Evolutionary conservation across 2,329 filamentous ascomycete genomes (phyloP).

Genomic region (Cladorrhinum sp.): DNA sequence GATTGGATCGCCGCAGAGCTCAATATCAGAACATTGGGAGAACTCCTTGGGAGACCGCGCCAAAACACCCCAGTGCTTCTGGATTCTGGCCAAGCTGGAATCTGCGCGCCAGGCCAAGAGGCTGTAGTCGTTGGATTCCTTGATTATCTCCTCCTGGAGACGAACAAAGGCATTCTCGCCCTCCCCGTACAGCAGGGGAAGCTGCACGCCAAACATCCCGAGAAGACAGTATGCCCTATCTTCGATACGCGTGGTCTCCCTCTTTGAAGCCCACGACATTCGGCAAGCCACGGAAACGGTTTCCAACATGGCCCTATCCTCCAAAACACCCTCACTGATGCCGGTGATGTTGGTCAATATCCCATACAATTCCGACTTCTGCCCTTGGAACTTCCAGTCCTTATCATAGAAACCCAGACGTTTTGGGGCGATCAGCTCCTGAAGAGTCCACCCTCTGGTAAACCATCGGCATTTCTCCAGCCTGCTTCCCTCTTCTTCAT

Average conservation of each 20-base stretch:
- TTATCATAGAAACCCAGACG: conserved; percentile 30
- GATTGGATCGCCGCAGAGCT: conserved; percentile 9
- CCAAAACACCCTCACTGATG: conserved; percentile 24
- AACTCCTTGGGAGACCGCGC: conserved; percentile 12
- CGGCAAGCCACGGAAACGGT: conserved; percentile 18
- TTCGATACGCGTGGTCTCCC: conserved; percentile 34
- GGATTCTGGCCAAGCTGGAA: background rate
- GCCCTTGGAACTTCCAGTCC: conserved; percentile 30
- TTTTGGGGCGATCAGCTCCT: background rate
- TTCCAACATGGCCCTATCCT: conserved; percentile 8
- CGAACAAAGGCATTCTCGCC: conserved; percentile 31
- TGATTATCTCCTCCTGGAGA: conserved; percentile 35
- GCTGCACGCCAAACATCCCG: conserved; percentile 43
- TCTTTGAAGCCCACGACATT: conserved; percentile 38
- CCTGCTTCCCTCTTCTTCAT: background rate
- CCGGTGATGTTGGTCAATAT: conserved; percentile 22
- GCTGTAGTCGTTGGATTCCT: conserved; percentile 17
- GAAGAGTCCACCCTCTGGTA: conserved; percentile 1
- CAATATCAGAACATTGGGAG: conserved; percentile 8
- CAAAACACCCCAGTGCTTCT: conserved; percentile 16
- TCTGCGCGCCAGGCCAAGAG: conserved; percentile 26
- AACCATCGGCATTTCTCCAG: conserved; percentile 3
- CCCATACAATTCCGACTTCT: conserved; percentile 20
- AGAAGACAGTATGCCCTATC: conserved; percentile 44
- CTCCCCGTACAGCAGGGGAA: conserved; percentile 44